Percentiles rank a stretch among this genome's conserved stretches.
phyloP scores from a whole-genome alignment of 2,329 filamentous ascomycete genomes.

The Juglanconis sp. region DNA sequence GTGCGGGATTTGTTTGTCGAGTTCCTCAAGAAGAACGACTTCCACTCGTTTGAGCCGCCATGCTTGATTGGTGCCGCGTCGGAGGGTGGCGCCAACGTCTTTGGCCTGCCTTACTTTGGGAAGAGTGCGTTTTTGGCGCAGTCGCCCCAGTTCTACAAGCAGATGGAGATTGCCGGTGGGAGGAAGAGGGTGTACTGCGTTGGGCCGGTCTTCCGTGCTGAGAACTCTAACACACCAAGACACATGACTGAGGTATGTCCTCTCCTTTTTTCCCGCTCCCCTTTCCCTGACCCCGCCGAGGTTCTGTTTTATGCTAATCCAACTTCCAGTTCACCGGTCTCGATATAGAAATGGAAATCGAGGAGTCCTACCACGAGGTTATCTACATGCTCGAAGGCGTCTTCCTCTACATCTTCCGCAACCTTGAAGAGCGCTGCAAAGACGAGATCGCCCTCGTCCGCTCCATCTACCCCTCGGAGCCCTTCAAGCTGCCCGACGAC shows the following conservation, averaged over 20 bases:
- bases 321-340: slow-evolving; percentile 68
- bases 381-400: slow-evolving; percentile 69
- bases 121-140: slow-evolving; percentile 77
- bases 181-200: slow-evolving; percentile 76
- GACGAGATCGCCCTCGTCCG: slow-evolving; percentile 72
- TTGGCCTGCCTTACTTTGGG: slow-evolving; percentile 86
- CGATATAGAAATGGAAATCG: slow-evolving; percentile 87
- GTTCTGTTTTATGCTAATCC: not conserved
- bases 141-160: slow-evolving; percentile 83
- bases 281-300: slow-evolving; percentile 4
- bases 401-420: slow-evolving; percentile 75
- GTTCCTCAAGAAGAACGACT: slow-evolving; percentile 72
- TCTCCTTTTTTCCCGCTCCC: not conserved
- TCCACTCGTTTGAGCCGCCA: slow-evolving; percentile 83
- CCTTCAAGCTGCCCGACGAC: slow-evolving; percentile 70
- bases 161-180: slow-evolving; percentile 77
- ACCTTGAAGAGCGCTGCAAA: slow-evolving; percentile 63
- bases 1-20: slow-evolving; percentile 37
- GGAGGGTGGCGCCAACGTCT: slow-evolving; percentile 91
- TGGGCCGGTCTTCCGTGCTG: slow-evolving; percentile 80
- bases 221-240: slow-evolving; percentile 78
- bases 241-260: slow-evolving; percentile 71
- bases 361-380: slow-evolving; percentile 75
- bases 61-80: slow-evolving; percentile 86
- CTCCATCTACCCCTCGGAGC: slow-evolving; percentile 71